Conservation (phyloP, 306 rosid species). For the barrel medic (Medicago truncatula) region DNA sequence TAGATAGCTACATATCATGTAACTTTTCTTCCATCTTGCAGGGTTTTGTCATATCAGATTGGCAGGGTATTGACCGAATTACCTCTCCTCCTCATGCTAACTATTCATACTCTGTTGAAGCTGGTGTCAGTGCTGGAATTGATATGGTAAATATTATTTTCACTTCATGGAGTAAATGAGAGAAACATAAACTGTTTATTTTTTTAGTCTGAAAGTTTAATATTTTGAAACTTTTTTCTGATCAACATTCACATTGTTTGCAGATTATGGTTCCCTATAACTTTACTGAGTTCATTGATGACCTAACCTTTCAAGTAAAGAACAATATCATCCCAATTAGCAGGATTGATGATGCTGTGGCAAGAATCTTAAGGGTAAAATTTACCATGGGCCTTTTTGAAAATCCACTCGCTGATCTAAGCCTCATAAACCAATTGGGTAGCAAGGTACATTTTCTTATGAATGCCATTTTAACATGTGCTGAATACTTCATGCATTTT, state of each 20-base stretch:
- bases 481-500: background rate
- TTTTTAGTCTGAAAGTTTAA: background rate
- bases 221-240: background rate
- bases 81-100: slow-evolving; percentile 53
- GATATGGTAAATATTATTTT: slow-evolving; percentile 47
- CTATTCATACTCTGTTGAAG: slow-evolving; percentile 50
- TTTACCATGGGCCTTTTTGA: slow-evolving; percentile 54
- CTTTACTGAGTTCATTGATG: slow-evolving; percentile 53
- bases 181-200: background rate
- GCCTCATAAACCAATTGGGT: slow-evolving; percentile 48
- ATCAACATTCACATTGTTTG: slow-evolving; percentile 14
- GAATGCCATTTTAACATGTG: background rate
- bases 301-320: slow-evolving; percentile 46
- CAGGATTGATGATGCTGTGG: slow-evolving; percentile 56
- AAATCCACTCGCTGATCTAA: slow-evolving; percentile 51
- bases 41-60: slow-evolving; percentile 59
- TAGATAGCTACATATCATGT: slow-evolving; percentile 10
- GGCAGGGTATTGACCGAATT: slow-evolving; percentile 54
- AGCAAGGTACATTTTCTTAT: slow-evolving; percentile 44
- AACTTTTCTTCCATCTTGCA: slow-evolving; percentile 30
- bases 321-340: slow-evolving; percentile 44
- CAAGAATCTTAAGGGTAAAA: slow-evolving; percentile 50
- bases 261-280: slow-evolving; percentile 57
- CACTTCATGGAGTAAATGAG: slow-evolving; percentile 20
- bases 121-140: slow-evolving; percentile 52